Base-by-base conservation (phyloP, 2,329 filamentous ascomycete genomes). In the Gliomastix tumulicola region DNA sequence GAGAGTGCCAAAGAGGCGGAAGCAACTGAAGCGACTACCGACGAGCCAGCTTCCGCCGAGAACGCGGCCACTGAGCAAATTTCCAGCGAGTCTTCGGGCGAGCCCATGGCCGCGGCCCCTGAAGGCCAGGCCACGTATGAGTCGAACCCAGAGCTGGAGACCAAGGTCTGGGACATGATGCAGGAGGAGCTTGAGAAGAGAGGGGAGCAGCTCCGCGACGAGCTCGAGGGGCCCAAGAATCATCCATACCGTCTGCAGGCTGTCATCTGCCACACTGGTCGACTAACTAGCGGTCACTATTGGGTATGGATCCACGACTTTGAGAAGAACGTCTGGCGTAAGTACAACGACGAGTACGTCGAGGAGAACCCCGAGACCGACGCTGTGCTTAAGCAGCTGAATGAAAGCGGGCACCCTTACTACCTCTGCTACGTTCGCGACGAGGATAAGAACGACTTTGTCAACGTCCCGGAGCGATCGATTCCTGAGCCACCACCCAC, bases 271-370 rank as follows among this genome's bases (percentile, higher is more conserved):
- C 92, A 98, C 56, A 81, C 84, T 16, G 86, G 86, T 21, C 68
- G 70, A 47, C 71, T 82, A 28, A 74, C 70, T 31, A 82, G 82
- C 32, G 92, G 92, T 0, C 92, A 98, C 59, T 98, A 97, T 63
- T 96, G 88, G 82, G 88, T 96, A 31, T 96, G 89, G 74, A 94
- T 98, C 44, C 85, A 81, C 52, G 92, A 97, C 62, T 94, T 94
- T 57, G 75, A 82, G 45, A 75, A 78, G 32, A 74, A 77, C 30
- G 68, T 89, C 16, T 98, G 92, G 89, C 82, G 88, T 39, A 88
- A 86, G 52, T 98, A 96, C 68, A 98, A 98, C 55, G 92, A 98
- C 51, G 82, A 83, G 37, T 73, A 72, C 13, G 88, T 98, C 18
- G 81, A 76, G 4, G 78, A 85, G 44, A 68, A 73, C 40, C 73